phyloP scores from a whole-genome alignment of 2,329 filamentous ascomycete genomes.

The Penicillium sp. region DNA sequence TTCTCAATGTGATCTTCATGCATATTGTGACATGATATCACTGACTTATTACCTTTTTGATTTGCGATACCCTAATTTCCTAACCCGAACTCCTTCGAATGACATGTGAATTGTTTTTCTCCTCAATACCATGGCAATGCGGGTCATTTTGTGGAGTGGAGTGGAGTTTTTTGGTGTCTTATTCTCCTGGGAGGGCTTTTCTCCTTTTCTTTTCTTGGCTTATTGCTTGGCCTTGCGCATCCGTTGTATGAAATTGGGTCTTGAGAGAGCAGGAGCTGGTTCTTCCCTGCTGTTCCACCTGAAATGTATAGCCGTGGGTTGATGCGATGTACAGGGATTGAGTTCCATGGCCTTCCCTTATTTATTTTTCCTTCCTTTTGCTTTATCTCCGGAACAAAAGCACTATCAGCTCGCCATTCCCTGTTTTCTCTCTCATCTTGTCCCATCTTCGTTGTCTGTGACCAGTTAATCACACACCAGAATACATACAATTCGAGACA shows the following conservation, averaged over 20 bases:
- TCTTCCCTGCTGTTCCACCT: constrained; percentile 8
- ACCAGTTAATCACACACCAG: background rate
- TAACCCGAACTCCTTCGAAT: constrained; percentile 9
- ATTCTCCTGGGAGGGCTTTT: constrained; percentile 4
- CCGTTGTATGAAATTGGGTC: background rate
- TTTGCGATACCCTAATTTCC: constrained; percentile 26
- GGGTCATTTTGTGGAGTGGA: constrained; percentile 19
- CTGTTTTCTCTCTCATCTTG: background rate
- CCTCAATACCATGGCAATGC: constrained; percentile 13
- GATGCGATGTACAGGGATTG: constrained; percentile 21
- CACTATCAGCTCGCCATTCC: constrained; percentile 4
- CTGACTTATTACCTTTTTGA: constrained; percentile 2
- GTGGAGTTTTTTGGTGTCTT: constrained; percentile 15
- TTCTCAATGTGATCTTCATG: constrained; percentile 9
- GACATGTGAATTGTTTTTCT: constrained; percentile 12
- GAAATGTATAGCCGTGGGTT: constrained; percentile 22
- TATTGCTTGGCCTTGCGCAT: constrained; percentile 6
- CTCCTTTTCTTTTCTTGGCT: background rate
- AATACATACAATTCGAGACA: constrained; percentile 5
- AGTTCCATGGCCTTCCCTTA: background rate
- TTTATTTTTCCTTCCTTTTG: background rate
- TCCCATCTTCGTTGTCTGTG: constrained; percentile 11
- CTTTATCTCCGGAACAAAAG: constrained; percentile 13
- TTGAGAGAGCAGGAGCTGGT: constrained; percentile 9
- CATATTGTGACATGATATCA: constrained; percentile 4